phyloP scores from a whole-genome alignment of 176 grass and related monocot genomes.

The maize (Zea mays) region Zm-B73-REFERENCE-NAM-5.0 NC_050098.1:235021501-235022000 shows the following conservation, averaged over 20 bases:
- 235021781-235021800: conserved; percentile 73
- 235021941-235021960: conserved; percentile 1
- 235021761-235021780: conserved; percentile 95
- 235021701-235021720: conserved; percentile 88
- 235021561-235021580: conserved; percentile 71
- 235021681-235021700: conserved; percentile 88
- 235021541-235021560: conserved; percentile 95
- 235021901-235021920: conserved; percentile 79
- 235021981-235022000: conserved; percentile 1
- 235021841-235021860: conserved; percentile 95
- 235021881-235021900: conserved; percentile 97
- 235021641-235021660: conserved; percentile 90
- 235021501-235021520: conserved; percentile 89
- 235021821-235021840: conserved; percentile 87
- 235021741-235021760: conserved; percentile 94
- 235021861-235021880: conserved; percentile 82
- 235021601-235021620: conserved; percentile 87
- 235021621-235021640: conserved; percentile 76
- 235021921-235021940: conserved; percentile 14
- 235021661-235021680: conserved; percentile 95
- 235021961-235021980: conserved; percentile 4
- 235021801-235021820: conserved; percentile 74
- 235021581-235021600: conserved; percentile 93
- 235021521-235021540: conserved; percentile 99
- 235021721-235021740: conserved; percentile 99